Evolutionary conservation across 1,284 basidiomycete species (phyloP), one percentile per base, ranked within the genome.

Genomic region (Lentinula novae-zelandiae): DNA sequence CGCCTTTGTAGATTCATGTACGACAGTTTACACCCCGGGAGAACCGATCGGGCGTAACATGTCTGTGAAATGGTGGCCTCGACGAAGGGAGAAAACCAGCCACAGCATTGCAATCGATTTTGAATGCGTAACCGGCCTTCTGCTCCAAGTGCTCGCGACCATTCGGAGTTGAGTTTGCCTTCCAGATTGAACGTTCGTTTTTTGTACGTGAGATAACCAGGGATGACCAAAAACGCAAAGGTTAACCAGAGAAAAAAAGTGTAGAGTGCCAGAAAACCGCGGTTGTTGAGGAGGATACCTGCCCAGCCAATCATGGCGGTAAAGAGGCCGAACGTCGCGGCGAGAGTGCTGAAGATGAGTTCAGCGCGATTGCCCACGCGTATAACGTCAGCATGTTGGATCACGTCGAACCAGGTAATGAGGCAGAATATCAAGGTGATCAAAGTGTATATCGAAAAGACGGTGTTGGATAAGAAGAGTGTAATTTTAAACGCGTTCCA

Each of bases 401-500:
- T 86, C 33, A 87, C 78, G 70, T 87, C 81, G 73, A 88, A 84
- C 85, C 85, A 87, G 13, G 83, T 84, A n/a, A 88, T 72, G 20
- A 89, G 79, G 63, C 81, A 80, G 63, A 81, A 75, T 51, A 88
- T 74, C 57, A 89, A 76, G 6, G 77, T 75, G 7, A 74, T 20
- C 2, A 56, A 31, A 20, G 54, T 46, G 15, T 27, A 74, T 62
- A 88, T 67, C 15, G 83, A 80, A 69, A 86, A 88, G 2, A 74
- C 60, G 33, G 72, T 69, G 68, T 87, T 88, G 42, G 83, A 76
- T 34, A 76, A 44, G 66, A 89, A 84, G 46, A 90, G 69, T 9
- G 76, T 73, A 85, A 85, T 88, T 70, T 90, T 90, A 77, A 89
- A 90, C 65, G 75, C 76, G 67, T 84, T 90, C 87, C 87, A 89